Evolutionary conservation across 208 protist genomes (phyloP), one percentile per base, ranked within the genome.

Genomic region (Trypanosoma congolense): DNA sequence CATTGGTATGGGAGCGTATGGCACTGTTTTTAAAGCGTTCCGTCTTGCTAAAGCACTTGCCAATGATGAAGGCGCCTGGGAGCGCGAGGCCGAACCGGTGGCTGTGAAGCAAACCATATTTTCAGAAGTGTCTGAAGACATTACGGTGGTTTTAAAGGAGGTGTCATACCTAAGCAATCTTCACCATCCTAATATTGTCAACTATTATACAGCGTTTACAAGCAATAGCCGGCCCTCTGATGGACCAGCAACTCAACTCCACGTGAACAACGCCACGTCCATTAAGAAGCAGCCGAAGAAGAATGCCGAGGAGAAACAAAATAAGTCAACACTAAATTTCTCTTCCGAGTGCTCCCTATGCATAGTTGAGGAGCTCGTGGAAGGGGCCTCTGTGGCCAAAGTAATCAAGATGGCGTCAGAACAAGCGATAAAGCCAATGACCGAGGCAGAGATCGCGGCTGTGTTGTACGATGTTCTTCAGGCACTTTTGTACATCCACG

Each of bases 401-500:
- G 65, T 61, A 25, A 38, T 73, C 25, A 56, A 55, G 54, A 52
- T 61, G 31, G 46, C 49, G 36, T 9, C 42, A 5, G 47, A 43
- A 43, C 31, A 61, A 55, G 21, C 35, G 35, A 19, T 28, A 40
- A 42, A 53, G 8, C 55, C 25, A n/a, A 59, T 93, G 31, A 35
- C 31, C 22, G 83, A 93, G 49, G 19, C 38, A 5, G 54, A 84
- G 14, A 77, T 89, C 28, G 73, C 78, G n/a, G 62, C 61, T 5
- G 49, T 87, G n/a, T 54, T 56, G 1, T 75, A 58, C 52, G 76
- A 87, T 47, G 65, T 74, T 9, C 63, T 90, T 14, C 56, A 61
- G 18, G 76, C 69, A 22, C 61, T 96, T 12, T 44, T 65, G 4
- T 93, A 89, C 46, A 61, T 95, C 9, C 88, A 96, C 57, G 50